phyloP scores from a whole-genome alignment of 192 early-diverging fungal genomes.

The Podila epicladia region DNA sequence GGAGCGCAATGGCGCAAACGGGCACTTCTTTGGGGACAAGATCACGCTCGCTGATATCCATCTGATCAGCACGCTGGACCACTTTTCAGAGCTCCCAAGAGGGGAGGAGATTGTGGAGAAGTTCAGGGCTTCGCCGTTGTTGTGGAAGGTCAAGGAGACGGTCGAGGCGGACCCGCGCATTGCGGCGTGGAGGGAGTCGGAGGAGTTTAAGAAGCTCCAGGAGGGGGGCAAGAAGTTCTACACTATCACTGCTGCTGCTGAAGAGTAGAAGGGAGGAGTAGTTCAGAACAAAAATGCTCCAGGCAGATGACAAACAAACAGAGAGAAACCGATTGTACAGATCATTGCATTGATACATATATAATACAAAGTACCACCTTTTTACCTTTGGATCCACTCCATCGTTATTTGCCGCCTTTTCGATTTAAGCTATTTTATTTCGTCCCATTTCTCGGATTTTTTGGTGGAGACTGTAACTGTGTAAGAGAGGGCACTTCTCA shows the following conservation, averaged over 20 bases:
- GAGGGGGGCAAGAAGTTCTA: background rate
- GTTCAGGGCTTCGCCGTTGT: conserved; percentile 7
- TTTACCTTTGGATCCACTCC: too few species aligned
- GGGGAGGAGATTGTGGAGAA: conserved; percentile 15
- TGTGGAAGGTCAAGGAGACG: conserved; percentile 28
- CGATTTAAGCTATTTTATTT: too few species aligned
- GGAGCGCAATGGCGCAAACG: conserved; percentile 18
- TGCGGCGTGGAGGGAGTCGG: conserved; percentile 13
- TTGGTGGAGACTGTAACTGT: too few species aligned
- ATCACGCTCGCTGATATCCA: conserved; percentile 32
- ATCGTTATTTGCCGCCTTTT: too few species aligned
- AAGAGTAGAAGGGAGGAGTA: too few species aligned
- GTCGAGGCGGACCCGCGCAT: conserved; percentile 8
- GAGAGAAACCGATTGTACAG: too few species aligned
- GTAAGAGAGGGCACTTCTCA: too few species aligned
- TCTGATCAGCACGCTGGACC: conserved; percentile 19
- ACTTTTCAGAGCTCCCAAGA: conserved; percentile 21
- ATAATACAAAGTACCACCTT: too few species aligned
- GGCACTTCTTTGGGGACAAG: conserved; percentile 30
- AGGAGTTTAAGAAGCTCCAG: background rate
- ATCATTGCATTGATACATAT: too few species aligned
- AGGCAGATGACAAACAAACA: too few species aligned
- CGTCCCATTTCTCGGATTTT: too few species aligned
- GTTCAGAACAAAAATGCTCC: too few species aligned
- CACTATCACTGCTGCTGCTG: background rate